Conservation (phyloP, 805 yeast species). For the Candida quercuum region DNA sequence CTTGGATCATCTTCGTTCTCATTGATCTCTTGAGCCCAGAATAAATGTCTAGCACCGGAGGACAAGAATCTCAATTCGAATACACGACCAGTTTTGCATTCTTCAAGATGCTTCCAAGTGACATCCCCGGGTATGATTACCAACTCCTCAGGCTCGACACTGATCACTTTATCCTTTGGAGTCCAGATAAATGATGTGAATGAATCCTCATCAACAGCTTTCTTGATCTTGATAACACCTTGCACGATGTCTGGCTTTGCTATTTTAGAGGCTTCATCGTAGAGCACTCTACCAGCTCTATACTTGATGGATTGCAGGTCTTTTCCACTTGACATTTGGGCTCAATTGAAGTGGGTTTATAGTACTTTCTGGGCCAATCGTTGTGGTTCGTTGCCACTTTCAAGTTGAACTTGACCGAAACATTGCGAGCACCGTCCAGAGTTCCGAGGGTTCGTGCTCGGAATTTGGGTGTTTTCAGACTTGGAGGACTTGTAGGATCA, state of each 20-base stretch:
- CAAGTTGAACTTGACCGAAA: no score
- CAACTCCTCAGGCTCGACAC: slow-evolving; percentile 52
- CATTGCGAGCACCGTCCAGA: no score
- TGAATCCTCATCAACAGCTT: slow-evolving; percentile 65
- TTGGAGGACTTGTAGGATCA: no score
- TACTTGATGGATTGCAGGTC: slow-evolving; percentile 33
- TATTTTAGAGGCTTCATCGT: slow-evolving; percentile 50
- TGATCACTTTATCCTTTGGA: slow-evolving; percentile 49
- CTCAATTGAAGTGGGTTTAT: not conserved
- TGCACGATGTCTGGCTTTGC: slow-evolving; percentile 70
- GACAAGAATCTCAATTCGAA: slow-evolving; percentile 59
- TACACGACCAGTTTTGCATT: slow-evolving; percentile 76
- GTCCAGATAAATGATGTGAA: slow-evolving; percentile 69
- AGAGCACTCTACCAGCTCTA: slow-evolving; percentile 75
- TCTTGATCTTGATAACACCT: slow-evolving; percentile 58
- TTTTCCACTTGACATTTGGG: not conserved
- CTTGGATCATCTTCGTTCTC: slow-evolving; percentile 58
- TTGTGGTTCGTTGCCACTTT: not conserved
- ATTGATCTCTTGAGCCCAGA: slow-evolving; percentile 72
- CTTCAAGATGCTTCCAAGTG: slow-evolving; percentile 61
- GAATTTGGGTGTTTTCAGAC: no score
- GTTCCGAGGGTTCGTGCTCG: no score
- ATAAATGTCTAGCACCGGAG: slow-evolving; percentile 50
- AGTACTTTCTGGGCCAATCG: no score
- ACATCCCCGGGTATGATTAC: slow-evolving; percentile 84